Base-by-base conservation (phyloP, 768 basidiomycete genomes). In the Mrakia frigida region DNA sequence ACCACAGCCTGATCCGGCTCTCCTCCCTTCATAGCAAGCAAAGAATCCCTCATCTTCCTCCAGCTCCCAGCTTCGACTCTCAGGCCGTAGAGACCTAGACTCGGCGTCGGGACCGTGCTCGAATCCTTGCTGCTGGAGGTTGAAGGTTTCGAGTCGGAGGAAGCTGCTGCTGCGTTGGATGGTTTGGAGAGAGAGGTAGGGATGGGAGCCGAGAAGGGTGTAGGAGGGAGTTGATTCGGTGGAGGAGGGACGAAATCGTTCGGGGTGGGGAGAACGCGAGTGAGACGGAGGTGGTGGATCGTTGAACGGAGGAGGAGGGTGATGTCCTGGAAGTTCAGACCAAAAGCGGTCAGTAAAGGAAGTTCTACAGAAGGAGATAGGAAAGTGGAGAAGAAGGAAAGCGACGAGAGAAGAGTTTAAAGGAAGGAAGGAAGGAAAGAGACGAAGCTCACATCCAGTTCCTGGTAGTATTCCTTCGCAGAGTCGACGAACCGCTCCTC, bases 201-300 rank as follows among this genome's bases (percentile, higher is more conserved):
- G 0, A 72, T 7, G 3, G 53, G 71, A 13, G 53, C 71, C n/a
- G 71, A 53, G n/a, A 72, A 72, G 35, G 71, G 71, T 7, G 50
- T 72, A 35, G 71, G 50, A 56, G 71, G 71, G 33, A 72, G 71
- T 59, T 72, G 71, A 13, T 60, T 72, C 16, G 33, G 33, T 28
- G 74, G 37, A 11, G 56, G 50, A 23, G 74, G 69, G 2, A 56
- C 28, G 28, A 77, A 77, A 11, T 77, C 76, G 25, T 60, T 37
- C 16, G 56, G 60, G 1, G 60, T 70, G 23, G 76, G 76, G 16
- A 77, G 71, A 31, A 60, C n/a, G 41, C 59, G 41, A 18, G 70
- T 33, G 28, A 77, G 63, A 7, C 61, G 59, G 6, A 77, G 71
- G 28, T 77, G 76, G 37, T 77, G 63, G 39, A 77, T 73, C n/a